Base-by-base conservation (phyloP, 2,329 filamentous ascomycete species). In the Podosphaera aphanis region DNA sequence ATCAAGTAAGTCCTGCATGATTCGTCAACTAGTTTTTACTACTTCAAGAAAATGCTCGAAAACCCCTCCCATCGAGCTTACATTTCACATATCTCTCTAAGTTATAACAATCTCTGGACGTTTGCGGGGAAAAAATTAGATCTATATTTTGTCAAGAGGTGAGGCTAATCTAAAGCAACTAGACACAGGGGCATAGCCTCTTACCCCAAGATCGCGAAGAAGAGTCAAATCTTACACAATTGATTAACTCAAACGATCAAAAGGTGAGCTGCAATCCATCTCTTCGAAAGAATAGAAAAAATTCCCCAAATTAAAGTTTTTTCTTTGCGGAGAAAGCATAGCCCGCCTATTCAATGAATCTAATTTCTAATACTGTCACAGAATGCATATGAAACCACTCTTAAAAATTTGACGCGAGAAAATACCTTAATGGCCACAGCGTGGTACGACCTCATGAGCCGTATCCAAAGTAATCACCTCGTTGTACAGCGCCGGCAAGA, bases 381-480 rank as follows among this genome's bases (percentile, higher is more conserved):
- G 55, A 52, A 57, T 49, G 51, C 52, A 47, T 48, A 54, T 51
- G 47, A 57, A 55, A 35, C 47, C 27, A 54, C 59, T 54, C 52
- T 58, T 44, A 60, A 71, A 52, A 81, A 77, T 53, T 70, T 92
- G 48, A 72, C 80, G 59, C 73, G 79, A 53, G 83, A 92, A 61
- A 84, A 83, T 59, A 70, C 71, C 35, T 69, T 90, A 57, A 83
- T 92, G 55, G 68, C 78, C 21, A 80, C 77, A n/a, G 83, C 83
- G 2, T 92, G 82, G 82, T 86, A 86, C 63, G 82, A 88, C 60
- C 71, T 90, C 55, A 77, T 78, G 21, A 77, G 70, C 57, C 70
- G 83, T 44, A 62, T 92, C 53, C 83, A 90, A 63, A 85, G 80
- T 64, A 88, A 86, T 59, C 81, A 82, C 50, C 78, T 88, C 37